Evolutionary conservation across 306 rosid genomes (phyloP), one percentile per base, ranked within the genome.

Genomic region (Biancaea sappan): DNA sequence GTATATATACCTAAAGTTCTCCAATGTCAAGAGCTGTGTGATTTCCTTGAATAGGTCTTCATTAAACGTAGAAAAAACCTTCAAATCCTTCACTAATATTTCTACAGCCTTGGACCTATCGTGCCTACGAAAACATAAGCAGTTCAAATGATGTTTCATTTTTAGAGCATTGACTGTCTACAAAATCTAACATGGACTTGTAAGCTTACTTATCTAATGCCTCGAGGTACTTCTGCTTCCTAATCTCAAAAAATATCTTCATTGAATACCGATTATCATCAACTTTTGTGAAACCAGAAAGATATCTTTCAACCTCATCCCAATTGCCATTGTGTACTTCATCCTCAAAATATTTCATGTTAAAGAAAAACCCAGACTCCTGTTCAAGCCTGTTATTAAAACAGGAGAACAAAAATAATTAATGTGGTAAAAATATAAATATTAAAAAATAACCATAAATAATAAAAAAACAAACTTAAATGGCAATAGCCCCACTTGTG

Each of bases 251-350:
- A 82, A 94, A 94, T 34, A 94, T 94, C 90, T 94, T 94, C 98
- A 94, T 94, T 34, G 98, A 94, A 63, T 91, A 94, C 44, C 98
- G 90, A 77, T 94, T 94, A 67, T 94, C 98, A 72, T 94, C 98
- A 46, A 94, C 98, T 82, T 94, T 94, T 1, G 98, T 94, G 85
- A 94, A 94, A 66, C 98, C 98, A 64, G 98, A 91, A 16, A 94
- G 92, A 86, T 94, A 94, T 75, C 77, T 94, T 74, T 94, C 98
- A 62, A 94, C 98, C 79, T 94, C 98, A 62, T 94, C 98, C 98
- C 98, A 94, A 80, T 94, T 94, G 61, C 98, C 98, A 83, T 79
- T 87, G 51, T 94, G 98, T 74, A 94, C 98, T 86, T 94, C 98
- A 70, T 94, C 98, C 82, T 94, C 98, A 80, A 94, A 94, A 84